Base-by-base conservation (phyloP, 2,329 filamentous ascomycete species). In the Helminthosporium solani region DNA sequence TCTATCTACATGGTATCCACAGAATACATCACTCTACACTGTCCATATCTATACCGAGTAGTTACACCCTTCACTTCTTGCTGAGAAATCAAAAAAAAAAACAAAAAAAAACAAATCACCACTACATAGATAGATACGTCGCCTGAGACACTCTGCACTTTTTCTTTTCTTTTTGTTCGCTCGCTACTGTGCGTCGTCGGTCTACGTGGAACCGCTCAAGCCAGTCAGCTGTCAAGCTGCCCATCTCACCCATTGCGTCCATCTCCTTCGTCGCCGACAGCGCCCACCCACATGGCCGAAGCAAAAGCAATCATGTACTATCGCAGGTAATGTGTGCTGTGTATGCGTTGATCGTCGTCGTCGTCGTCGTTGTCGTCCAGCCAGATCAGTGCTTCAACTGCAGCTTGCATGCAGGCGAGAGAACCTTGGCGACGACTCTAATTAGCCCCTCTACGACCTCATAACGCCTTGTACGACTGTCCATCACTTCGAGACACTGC, bases 381-480 rank as follows among this genome's bases (percentile, higher is more conserved):
- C n/a, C n/a, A n/a, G n/a, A n/a, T n/a, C n/a, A 18, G 19, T 7
- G 8, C 15, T 16, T 35, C 33, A 7, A 5, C 33, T 35, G 30
- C 30, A 11, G 33, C 8, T 3, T 35, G 33, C 33, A 20, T 42
- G 39, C n/a, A n/a, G n/a, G n/a, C n/a, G n/a, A n/a, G n/a, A 49
- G 53, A 52, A 50, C 51, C 61, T 64, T 64, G 58, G 63, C 60
- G 34, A 12, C 27, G 11, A 18, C 18, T 38, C 33, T 52, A 23
- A 64, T 52, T 60, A 58, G 57, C 53, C 44, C 18, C 37, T 7
- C 5, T 31, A 31, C 28, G 45, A 50, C 53, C 57, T 55, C 40
- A 42, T 46, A 16, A 44, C 53, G 52, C 50, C 56, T 46, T 58
- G 64, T 67, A 40, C 61, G 12, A 66, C 64, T 50, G 40, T 46